A percentile compares a stretch with the other conserved stretches of the same genome.
Conservation (phyloP, 108 stramenopile species). For the Skeletonema costatum region DNA sequence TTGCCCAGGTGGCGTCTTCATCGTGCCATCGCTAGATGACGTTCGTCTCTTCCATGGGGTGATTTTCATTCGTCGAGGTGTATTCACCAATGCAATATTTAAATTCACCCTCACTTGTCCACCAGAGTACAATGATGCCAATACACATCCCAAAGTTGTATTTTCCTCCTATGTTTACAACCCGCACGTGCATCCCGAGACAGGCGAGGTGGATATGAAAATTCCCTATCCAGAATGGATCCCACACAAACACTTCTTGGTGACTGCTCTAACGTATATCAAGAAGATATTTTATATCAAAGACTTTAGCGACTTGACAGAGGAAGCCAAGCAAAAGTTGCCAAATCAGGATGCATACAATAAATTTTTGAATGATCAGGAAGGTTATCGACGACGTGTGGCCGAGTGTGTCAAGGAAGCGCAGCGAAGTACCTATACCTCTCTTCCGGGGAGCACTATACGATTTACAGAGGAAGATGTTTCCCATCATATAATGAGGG, state of each 20-base stretch:
- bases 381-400: constrained; percentile 67
- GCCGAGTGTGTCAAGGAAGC: constrained; percentile 75
- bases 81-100: constrained; percentile 93
- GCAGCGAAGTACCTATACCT: constrained; percentile 77
- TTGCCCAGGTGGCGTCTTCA: constrained; percentile 92
- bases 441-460: constrained; percentile 68
- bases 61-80: constrained; percentile 91
- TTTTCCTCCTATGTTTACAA: constrained; percentile 88
- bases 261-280: constrained; percentile 93
- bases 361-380: constrained; percentile 57
- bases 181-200: constrained; percentile 85
- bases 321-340: constrained; percentile 18
- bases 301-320: constrained; percentile 62
- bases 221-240: constrained; percentile 88
- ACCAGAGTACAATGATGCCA: constrained; percentile 84
- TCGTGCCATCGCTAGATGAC: constrained; percentile 82
- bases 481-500: constrained; percentile 68
- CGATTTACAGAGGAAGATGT: constrained; percentile 71
- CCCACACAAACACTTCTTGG: constrained; percentile 85
- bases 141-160: constrained; percentile 79
- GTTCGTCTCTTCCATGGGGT: constrained; percentile 90
- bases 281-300: constrained; percentile 97
- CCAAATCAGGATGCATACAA: constrained; percentile 70
- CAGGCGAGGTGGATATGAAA: constrained; percentile 84
- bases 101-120: constrained; percentile 90